These are phyloP conservation scores for Yueomyces sp. DNA, from an alignment of 805 yeast species.

Conservation along the genomic window DNA sequence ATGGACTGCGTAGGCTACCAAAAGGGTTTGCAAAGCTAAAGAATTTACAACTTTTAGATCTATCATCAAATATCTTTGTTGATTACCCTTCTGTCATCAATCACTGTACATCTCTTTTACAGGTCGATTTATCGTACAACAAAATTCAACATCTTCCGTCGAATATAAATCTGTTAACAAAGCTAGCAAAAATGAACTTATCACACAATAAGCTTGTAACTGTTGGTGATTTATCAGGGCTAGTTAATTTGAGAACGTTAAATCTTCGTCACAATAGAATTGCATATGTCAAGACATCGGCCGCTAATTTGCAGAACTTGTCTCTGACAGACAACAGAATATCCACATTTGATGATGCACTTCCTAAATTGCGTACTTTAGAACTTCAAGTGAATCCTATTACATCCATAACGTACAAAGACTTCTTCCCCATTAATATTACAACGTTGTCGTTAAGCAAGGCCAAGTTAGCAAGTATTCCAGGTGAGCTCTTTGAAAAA, in stretches of 20 bases:
- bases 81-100: conserved; percentile 53
- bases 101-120: conserved; percentile 41
- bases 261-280: conserved; percentile 65
- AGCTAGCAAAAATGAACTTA: conserved; percentile 55
- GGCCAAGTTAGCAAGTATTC: conserved; percentile 69
- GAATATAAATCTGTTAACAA: conserved; percentile 42
- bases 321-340: conserved; percentile 66
- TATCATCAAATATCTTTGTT: conserved; percentile 66
- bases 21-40: conserved; percentile 41
- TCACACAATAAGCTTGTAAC: conserved; percentile 51
- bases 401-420: conserved; percentile 32
- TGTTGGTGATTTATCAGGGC: conserved; percentile 33
- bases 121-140: conserved; percentile 75
- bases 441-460: conserved; percentile 65
- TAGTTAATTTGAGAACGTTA: conserved; percentile 49
- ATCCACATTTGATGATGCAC: conserved; percentile 50
- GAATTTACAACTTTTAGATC: conserved; percentile 46
- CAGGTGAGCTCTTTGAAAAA: conserved; percentile 45
- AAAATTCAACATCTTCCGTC: conserved; percentile 48
- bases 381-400: conserved; percentile 77
- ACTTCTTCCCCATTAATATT: conserved; percentile 40
- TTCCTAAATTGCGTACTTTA: conserved; percentile 51
- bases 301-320: conserved; percentile 55
- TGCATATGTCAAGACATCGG: conserved; percentile 26
- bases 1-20: conserved; percentile 54